These are phyloP conservation scores for Plasmodium chabaudi DNA, from an alignment of 169 alveolate genomes.

Conservation along the genomic window DNA sequence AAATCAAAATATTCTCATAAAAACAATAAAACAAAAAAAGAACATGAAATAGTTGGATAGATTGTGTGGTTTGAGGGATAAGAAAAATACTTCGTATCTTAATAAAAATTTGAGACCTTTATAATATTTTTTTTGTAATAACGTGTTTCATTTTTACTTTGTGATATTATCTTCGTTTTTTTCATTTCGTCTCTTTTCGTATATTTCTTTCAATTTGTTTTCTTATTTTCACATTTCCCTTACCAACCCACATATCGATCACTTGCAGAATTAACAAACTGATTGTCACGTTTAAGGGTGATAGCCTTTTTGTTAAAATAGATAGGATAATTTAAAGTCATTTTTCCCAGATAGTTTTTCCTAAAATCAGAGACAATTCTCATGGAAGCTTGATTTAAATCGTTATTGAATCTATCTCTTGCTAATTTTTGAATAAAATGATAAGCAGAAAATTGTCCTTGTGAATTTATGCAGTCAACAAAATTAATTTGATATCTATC, in stretches of 20 bases:
- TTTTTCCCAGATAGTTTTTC: constrained; percentile 84
- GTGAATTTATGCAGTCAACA: constrained; percentile 30
- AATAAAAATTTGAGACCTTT: too few species aligned
- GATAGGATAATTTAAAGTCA: constrained; percentile 86
- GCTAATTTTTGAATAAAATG: constrained; percentile 79
- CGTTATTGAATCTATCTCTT: constrained; percentile 73
- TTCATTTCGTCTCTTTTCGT: too few species aligned
- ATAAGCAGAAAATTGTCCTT: constrained; percentile 58
- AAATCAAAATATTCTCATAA: too few species aligned
- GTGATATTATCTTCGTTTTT: too few species aligned
- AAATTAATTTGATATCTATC: constrained; percentile 59
- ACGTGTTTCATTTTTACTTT: too few species aligned
- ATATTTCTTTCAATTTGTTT: too few species aligned
- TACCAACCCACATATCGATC: constrained; percentile 70
- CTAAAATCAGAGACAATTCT: constrained; percentile 86
- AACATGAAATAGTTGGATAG: too few species aligned
- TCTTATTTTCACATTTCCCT: neutral
- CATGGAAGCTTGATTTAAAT: constrained; percentile 84
- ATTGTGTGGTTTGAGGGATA: too few species aligned
- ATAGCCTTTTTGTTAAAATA: constrained; percentile 69
- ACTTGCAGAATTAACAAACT: neutral
- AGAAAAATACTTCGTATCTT: too few species aligned
- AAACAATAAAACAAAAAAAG: too few species aligned
- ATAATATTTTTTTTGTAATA: too few species aligned
- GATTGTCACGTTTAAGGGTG: constrained; percentile 10